A percentile compares a stretch with the other conserved stretches of the same genome.
Conservation (phyloP, 2,329 filamentous ascomycete species). For the Blastomyces emzantsi region DNA sequence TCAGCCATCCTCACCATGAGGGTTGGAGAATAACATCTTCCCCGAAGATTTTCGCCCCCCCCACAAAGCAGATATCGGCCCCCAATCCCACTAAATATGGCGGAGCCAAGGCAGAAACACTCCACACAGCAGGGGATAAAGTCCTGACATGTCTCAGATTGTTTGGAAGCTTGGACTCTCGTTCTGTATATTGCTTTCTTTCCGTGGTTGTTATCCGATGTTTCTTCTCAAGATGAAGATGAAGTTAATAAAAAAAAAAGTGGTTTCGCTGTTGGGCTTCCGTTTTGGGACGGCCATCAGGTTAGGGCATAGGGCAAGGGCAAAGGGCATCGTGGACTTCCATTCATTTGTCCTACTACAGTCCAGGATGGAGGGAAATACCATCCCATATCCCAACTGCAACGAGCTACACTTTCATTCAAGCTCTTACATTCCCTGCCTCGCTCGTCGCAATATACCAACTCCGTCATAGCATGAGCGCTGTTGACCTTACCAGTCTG, state of each 20-base stretch:
- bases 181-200: background rate
- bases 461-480: background rate
- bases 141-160: background rate
- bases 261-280: background rate
- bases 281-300: background rate
- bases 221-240: background rate
- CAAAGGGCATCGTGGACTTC: background rate
- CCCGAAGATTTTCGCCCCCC: background rate
- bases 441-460: background rate
- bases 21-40: background rate
- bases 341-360: background rate
- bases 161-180: background rate
- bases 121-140: background rate
- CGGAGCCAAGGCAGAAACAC: background rate
- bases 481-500: background rate
- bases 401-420: background rate
- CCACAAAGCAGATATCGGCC: background rate
- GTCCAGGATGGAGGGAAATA: background rate
- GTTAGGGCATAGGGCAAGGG: conserved; percentile 8
- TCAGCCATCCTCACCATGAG: background rate
- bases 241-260: background rate
- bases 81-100: background rate
- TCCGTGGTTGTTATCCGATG: background rate
- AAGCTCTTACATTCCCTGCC: background rate
- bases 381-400: background rate